These are phyloP conservation scores for Dothideomycetidae sp. DNA, from an alignment of 2,329 filamentous ascomycete genomes.

Conservation along the genomic window DNA sequence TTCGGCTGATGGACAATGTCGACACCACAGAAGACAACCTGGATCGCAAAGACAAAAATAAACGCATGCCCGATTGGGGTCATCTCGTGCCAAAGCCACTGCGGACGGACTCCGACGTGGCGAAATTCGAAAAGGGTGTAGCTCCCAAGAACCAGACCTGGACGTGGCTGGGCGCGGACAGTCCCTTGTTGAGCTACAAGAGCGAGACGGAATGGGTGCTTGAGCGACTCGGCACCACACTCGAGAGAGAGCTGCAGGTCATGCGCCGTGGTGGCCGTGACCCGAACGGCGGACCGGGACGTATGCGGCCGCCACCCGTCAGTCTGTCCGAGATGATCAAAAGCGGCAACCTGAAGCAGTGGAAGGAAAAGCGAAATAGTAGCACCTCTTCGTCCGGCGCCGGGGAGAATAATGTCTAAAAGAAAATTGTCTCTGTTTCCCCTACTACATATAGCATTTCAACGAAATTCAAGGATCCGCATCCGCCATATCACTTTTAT, in stretches of 20 bases:
- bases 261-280: constrained; percentile 14
- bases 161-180: constrained; percentile 60
- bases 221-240: constrained; percentile 44
- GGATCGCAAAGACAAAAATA: constrained; percentile 13
- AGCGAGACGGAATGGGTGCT: constrained; percentile 62
- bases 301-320: constrained; percentile 21
- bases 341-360: constrained; percentile 1
- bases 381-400: too few species aligned
- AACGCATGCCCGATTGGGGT: too few species aligned
- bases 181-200: constrained; percentile 54
- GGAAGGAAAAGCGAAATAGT: neutral
- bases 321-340: constrained; percentile 16
- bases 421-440: too few species aligned
- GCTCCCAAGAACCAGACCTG: constrained; percentile 28
- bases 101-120: constrained; percentile 11
- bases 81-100: constrained; percentile 12
- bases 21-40: constrained; percentile 24
- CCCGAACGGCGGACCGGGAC: constrained; percentile 16
- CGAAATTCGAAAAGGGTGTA: constrained; percentile 11
- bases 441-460: too few species aligned
- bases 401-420: neutral
- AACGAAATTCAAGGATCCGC: constrained; percentile 22
- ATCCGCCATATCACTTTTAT: constrained; percentile 31
- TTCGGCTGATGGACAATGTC: constrained; percentile 33
- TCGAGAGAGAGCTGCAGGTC: constrained; percentile 37